These are phyloP conservation scores for Sutorius eximius DNA, from an alignment of 1,284 basidiomycete species.

Conservation along the genomic window DNA sequence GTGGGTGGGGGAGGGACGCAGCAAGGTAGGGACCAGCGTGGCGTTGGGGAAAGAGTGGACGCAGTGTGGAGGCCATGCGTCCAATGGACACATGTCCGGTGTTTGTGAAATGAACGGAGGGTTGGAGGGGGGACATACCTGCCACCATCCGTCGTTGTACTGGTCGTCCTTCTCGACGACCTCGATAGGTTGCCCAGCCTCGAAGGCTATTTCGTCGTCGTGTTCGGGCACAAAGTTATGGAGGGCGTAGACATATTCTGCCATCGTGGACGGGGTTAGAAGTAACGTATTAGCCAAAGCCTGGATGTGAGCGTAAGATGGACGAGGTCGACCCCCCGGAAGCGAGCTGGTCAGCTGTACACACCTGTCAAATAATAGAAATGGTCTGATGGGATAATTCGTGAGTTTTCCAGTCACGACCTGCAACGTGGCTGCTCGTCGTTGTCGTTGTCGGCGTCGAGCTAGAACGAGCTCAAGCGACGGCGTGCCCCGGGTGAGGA, in stretches of 20 bases:
- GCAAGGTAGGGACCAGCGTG: constrained; percentile 10
- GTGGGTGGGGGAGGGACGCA: constrained; percentile 13
- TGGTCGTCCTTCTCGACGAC: constrained; percentile 92
- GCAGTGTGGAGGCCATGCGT: constrained; percentile 17
- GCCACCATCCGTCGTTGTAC: constrained; percentile 99
- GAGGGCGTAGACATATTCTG: constrained; percentile 71
- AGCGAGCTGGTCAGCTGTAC: neutral
- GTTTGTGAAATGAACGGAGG: constrained; percentile 16
- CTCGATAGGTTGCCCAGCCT: constrained; percentile 83
- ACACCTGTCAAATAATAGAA: constrained; percentile 1
- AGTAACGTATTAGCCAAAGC: constrained; percentile 1
- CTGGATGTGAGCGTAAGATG: neutral
- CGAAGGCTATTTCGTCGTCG: constrained; percentile 90
- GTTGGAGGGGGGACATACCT: constrained; percentile 57
- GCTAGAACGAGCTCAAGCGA: constrained; percentile 1
- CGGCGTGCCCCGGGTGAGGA: constrained; percentile 3
- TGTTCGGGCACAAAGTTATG: constrained; percentile 91
- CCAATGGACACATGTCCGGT: constrained; percentile 1
- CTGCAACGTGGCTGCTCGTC: constrained; percentile 10
- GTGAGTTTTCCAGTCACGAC: constrained; percentile 9
- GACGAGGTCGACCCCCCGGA: neutral
- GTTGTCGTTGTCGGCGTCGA: constrained; percentile 14
- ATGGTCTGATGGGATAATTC: neutral
- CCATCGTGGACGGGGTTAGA: constrained; percentile 33
- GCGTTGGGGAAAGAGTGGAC: constrained; percentile 3